A percentile compares a stretch with the other conserved stretches of the same genome.
phyloP scores from a whole-genome alignment of 2,329 filamentous ascomycete genomes.

The Cladosporium cucumerinum region DNA sequence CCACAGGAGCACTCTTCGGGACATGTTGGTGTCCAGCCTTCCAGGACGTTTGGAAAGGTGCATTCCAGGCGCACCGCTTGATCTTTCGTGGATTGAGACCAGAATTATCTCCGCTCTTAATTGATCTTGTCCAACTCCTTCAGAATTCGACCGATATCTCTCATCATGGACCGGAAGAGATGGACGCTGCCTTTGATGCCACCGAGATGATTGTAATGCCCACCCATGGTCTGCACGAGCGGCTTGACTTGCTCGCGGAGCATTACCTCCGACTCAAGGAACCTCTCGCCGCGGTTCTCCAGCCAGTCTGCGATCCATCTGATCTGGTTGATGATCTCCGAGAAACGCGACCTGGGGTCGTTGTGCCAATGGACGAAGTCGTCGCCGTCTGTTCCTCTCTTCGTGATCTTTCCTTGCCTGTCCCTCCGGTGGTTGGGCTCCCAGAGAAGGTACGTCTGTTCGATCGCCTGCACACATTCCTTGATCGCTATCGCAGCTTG shows the following conservation, averaged over 20 bases:
- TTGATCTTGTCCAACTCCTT: neutral
- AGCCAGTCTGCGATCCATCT: neutral
- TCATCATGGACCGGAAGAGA: neutral
- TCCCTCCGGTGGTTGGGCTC: no score
- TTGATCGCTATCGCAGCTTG: no score
- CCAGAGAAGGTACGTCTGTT: no score
- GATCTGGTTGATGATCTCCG: neutral
- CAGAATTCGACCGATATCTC: neutral
- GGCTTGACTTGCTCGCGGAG: no score
- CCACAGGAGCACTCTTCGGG: neutral
- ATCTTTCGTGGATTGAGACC: neutral
- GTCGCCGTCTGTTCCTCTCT: no score
- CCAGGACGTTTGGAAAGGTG: neutral
- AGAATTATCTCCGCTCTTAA: neutral
- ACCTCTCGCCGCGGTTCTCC: neutral
- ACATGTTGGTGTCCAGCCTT: neutral
- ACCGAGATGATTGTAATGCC: neutral
- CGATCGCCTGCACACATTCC: no score
- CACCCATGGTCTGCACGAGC: no score
- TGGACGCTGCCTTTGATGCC: neutral
- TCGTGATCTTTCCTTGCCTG: no score
- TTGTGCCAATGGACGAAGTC: no score
- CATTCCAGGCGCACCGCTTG: neutral
- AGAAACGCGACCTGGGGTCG: no score
- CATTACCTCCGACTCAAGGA: no score